Evolutionary conservation across 2,329 filamentous ascomycete species (phyloP), one percentile per base, ranked within the genome.

Genomic region (Talaromyces islandicus): DNA sequence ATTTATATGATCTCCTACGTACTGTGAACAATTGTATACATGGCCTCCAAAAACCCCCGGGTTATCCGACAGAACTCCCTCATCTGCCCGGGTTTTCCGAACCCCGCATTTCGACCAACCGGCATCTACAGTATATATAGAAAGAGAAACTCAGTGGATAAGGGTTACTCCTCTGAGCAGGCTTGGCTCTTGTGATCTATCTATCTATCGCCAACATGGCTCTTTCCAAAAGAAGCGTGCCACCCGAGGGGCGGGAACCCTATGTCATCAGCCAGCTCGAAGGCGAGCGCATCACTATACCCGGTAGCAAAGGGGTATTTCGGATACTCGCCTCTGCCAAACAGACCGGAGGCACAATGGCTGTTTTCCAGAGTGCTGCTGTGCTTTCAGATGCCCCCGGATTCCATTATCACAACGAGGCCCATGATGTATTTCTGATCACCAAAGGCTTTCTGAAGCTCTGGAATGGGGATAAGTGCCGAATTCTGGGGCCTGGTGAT

Each of bases 381-480:
- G 77, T 78, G 1, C 71, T 59, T 3, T 54, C 57, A 19, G 57
- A 59, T 27, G 57, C 57, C 27, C 57, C 57, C 9, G 83, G 82
- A 0, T 85, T 85, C 64, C 83, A 85, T 68, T 84, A 78, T 64
- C 83, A 85, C 64, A 75, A 77, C 32, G 77, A 84, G 56, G 80
- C 83, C 0, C 83, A 85, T 64, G 83, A 85, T 66, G 78, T 85
- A 4, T 85, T 85, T 64, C 70, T 85, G 2, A 80, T 81, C 19
- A 77, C 81, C 3, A 83, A 85, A 66, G 83, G 83, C 0, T 79
- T 69, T 58, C 65, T 85, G 63, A 85, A 84, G 64, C 70, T 85
- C 6, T 85, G 81, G 80, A 82, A 80, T n/a, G 80, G 80, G n/a
- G 81, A 84, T 53, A 75, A 81, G 64, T 83, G 81, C 59, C 72